phyloP scores from a whole-genome alignment of 129 eudicot genomes.

The Flaveria bidentis region DNA sequence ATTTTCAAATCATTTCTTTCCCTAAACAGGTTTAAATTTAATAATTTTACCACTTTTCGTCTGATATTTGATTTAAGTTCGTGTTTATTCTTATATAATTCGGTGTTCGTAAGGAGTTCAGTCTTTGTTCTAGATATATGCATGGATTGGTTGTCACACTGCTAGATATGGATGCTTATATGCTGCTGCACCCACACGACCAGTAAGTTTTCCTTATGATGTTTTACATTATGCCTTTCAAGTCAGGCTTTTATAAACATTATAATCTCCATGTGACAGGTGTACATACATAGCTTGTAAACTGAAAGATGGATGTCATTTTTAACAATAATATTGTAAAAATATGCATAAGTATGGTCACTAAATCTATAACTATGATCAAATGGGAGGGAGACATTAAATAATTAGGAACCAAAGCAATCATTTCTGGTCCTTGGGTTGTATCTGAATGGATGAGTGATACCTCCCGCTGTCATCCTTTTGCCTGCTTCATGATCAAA shows the following conservation, averaged over 20 bases:
- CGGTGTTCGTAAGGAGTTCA: not conserved
- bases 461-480: not conserved
- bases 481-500: not conserved
- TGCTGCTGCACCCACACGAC: slow-evolving; percentile 88
- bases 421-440: not conserved
- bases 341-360: not conserved
- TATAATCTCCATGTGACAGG: not conserved
- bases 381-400: not conserved
- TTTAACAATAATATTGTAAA: not conserved
- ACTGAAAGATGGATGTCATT: slow-evolving; percentile 6
- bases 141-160: slow-evolving; percentile 92
- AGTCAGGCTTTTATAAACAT: not conserved
- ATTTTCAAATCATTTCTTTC: slow-evolving; percentile 90
- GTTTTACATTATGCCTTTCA: slow-evolving; percentile 3
- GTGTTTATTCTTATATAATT: not conserved
- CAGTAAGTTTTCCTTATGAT: slow-evolving; percentile 57
- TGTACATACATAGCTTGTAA: not conserved
- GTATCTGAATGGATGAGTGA: not conserved
- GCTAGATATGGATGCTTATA: slow-evolving; percentile 73
- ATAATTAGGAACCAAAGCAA: not conserved
- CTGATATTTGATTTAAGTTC: not conserved
- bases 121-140: slow-evolving; percentile 63
- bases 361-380: not conserved
- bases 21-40: slow-evolving; percentile 60
- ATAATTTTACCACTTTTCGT: not conserved